These are phyloP conservation scores for Saccharomycopsis synnaedendra DNA, from an alignment of 805 yeast species.

Conservation along the genomic window DNA sequence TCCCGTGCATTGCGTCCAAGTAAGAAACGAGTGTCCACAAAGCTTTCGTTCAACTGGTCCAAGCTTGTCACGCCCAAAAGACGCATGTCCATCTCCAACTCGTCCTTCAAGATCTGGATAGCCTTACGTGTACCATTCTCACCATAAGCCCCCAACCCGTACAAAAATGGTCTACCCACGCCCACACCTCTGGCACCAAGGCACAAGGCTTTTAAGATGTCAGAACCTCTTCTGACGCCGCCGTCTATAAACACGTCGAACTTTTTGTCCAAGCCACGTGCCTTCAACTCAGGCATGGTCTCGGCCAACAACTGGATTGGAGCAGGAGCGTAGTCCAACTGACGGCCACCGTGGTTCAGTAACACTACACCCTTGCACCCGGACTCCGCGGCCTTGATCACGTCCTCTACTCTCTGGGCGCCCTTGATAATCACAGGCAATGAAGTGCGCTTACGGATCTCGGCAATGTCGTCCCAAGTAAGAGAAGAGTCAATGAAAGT, in stretches of 20 bases:
- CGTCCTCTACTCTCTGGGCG: constrained; percentile 56
- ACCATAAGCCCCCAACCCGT: constrained; percentile 74
- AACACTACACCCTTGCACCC: constrained; percentile 55
- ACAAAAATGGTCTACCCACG: constrained; percentile 63
- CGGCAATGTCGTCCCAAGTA: constrained; percentile 26
- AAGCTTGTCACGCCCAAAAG: constrained; percentile 47
- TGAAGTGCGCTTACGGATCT: constrained; percentile 23
- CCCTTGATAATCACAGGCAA: constrained; percentile 50
- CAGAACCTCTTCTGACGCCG: constrained; percentile 69
- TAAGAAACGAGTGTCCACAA: constrained; percentile 26
- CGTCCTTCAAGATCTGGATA: constrained; percentile 48
- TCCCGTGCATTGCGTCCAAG: background rate
- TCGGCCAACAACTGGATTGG: constrained; percentile 53
- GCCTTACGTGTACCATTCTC: constrained; percentile 61
- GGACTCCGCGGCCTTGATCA: constrained; percentile 42
- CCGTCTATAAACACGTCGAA: constrained; percentile 66
- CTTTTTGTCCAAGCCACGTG: constrained; percentile 31
- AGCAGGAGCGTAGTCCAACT: constrained; percentile 50
- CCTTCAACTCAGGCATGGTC: constrained; percentile 33
- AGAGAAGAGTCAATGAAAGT: constrained; percentile 18
- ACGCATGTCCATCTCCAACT: constrained; percentile 55
- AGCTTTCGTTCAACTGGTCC: constrained; percentile 31
- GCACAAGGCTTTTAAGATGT: constrained; percentile 63
- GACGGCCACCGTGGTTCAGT: constrained; percentile 71
- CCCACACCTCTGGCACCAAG: constrained; percentile 72